Base-by-base conservation (phyloP, 148 eudicot species). In the Pouteria glomerata region DNA sequence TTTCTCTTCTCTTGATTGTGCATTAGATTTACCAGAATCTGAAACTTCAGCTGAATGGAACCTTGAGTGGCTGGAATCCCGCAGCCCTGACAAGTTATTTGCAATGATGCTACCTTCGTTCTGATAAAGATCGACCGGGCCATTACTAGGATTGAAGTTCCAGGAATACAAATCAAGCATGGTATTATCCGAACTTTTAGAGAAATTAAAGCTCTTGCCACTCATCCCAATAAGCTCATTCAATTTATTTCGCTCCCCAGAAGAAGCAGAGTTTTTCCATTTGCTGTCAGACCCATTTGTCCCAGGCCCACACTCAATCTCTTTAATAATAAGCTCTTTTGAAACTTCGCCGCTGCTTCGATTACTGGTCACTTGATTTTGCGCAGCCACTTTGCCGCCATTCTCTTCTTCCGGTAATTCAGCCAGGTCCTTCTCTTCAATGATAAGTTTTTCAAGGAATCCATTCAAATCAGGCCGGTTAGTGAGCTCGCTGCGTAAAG, bases 271-370 rank as follows among this genome's bases (percentile, higher is more conserved):
- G 53, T 73, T 76, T 71, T 79, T 87, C 88, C 89, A 73, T 66
- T 82, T 86, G 75, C 79, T 80, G 21, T 82, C 90, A 1, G 84
- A 72, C 41, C 84, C 91, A 84, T 80, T 85, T 76, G 71, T 73
- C 69, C 62, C 82, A 5, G 79, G 69, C 74, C 90, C 87, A 66
- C 84, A 81, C 77, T 90, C 96, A 73, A 96, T 92, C 77, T 92
- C 99, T 75, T 88, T 96, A 41, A 92, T 90, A 78, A 96, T 86
- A 69, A 92, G 90, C 83, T 95, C 99, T 34, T 85, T 82, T 1
- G 89, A 88, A 57, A 74, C 75, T 26, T 87, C 86, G 21, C 61
- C 76, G 27, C 69, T 78, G 71, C 59, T 78, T 63, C 67, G 64
- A 71, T 85, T 84, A 77, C 80, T 73, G 33, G 74, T 68, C 64